Percentiles rank a stretch among this genome's conserved stretches.
Conservation (phyloP, 768 basidiomycete species). For the Phylloporus sp. region DNA sequence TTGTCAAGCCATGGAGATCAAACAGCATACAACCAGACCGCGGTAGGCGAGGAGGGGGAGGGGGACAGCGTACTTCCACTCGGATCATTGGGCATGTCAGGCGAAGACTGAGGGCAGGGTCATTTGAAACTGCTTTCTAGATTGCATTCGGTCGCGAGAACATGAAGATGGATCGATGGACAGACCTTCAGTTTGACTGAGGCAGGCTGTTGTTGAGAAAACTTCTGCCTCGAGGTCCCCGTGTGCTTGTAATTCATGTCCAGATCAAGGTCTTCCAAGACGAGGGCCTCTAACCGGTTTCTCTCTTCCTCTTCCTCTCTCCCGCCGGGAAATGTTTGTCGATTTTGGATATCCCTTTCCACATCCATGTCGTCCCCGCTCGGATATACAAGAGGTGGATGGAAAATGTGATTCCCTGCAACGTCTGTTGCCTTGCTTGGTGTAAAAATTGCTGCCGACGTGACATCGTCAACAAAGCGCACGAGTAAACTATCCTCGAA, state of each 20-base stretch:
- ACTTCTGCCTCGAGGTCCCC: slow-evolving; percentile 6
- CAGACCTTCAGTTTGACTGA: slow-evolving; percentile 17
- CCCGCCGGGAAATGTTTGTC: slow-evolving; percentile 11
- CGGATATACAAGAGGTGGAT: slow-evolving; percentile 1
- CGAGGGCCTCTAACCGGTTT: slow-evolving; percentile 42
- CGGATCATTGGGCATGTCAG: slow-evolving; percentile 56
- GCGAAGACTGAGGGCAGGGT: slow-evolving; percentile 21
- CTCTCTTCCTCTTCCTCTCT: slow-evolving; percentile 36
- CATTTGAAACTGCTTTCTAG: slow-evolving; percentile 7
- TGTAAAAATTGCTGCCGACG: slow-evolving; percentile 16
- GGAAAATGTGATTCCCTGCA: background rate
- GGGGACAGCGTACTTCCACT: slow-evolving; percentile 60
- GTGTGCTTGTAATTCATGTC: slow-evolving; percentile 40
- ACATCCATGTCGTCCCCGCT: slow-evolving; percentile 12
- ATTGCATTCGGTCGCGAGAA: slow-evolving; percentile 5
- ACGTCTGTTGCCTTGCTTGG: slow-evolving; percentile 2
- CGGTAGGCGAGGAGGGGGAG: slow-evolving; percentile 40
- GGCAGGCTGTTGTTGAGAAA: slow-evolving; percentile 2
- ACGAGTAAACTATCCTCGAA: slow-evolving; percentile 37
- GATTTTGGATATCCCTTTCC: slow-evolving; percentile 25
- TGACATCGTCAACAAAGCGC: slow-evolving; percentile 45
- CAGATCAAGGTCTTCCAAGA: slow-evolving; percentile 57
- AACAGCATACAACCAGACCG: slow-evolving; percentile 68
- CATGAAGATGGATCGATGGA: background rate
- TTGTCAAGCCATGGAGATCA: slow-evolving; percentile 51